These are phyloP conservation scores for Hypoxylon sp. DNA, from an alignment of 2,329 filamentous ascomycete species.

Conservation along the genomic window DNA sequence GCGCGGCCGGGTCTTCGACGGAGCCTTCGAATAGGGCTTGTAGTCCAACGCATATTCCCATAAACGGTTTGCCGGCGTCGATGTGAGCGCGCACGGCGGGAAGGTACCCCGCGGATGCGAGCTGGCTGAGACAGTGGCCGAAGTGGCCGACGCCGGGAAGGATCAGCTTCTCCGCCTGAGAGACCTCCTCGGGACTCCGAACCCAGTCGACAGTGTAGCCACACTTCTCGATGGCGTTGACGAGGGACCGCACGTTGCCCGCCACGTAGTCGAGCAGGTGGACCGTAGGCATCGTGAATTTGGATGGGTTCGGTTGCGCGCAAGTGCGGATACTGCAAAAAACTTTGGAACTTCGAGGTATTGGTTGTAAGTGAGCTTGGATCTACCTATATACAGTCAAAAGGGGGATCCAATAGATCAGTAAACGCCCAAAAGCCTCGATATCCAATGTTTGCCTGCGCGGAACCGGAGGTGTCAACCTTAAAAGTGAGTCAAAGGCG, in stretches of 20 bases:
- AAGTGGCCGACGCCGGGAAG: slow-evolving; percentile 98
- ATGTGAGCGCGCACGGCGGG: slow-evolving; percentile 88
- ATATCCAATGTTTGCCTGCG: slow-evolving; percentile 1
- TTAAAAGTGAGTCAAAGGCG: slow-evolving; percentile 45
- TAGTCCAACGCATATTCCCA: slow-evolving; percentile 96
- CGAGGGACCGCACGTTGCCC: slow-evolving; percentile 94
- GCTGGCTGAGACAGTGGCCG: slow-evolving; percentile 91
- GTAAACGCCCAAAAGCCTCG: slow-evolving; percentile 1
- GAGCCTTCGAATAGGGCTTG: slow-evolving; percentile 93
- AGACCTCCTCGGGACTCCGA: slow-evolving; percentile 84
- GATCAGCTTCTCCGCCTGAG: slow-evolving; percentile 92
- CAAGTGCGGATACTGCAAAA: slow-evolving; percentile 3
- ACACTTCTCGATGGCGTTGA: slow-evolving; percentile 96
- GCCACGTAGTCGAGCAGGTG: slow-evolving; percentile 91
- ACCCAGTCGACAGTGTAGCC: slow-evolving; percentile 96
- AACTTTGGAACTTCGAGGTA: not conserved
- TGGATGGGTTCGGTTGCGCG: slow-evolving; percentile 15
- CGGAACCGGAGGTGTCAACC: slow-evolving; percentile 9
- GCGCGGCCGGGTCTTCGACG: slow-evolving; percentile 78
- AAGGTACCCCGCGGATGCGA: slow-evolving; percentile 85
- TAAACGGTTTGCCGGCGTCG: slow-evolving; percentile 92
- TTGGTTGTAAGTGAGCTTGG: not conserved
- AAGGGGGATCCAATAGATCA: slow-evolving; percentile 5
- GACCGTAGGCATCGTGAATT: slow-evolving; percentile 77
- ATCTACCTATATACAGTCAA: slow-evolving; percentile 8